Base-by-base conservation (phyloP, 805 yeast genomes). In the Candida peoriensis region DNA sequence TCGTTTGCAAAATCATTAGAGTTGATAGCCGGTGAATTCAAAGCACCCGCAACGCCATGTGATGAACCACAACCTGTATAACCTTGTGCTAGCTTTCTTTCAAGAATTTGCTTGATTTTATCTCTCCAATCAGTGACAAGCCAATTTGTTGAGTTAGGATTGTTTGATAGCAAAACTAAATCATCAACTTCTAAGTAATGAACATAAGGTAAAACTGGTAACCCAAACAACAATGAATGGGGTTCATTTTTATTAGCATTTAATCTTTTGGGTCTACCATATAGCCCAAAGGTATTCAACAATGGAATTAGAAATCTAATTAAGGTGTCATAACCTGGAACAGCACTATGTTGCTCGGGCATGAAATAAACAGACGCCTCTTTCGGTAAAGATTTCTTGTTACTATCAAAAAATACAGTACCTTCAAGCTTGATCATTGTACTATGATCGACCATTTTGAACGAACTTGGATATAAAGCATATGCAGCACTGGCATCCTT, bases 401-500 rank as follows among this genome's bases (percentile, higher is more conserved):
- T 38, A n/a, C 70, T 65, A 36, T 72, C 72, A 44, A 81, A 81
- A 36, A 68, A 61, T 21, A 89, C 85, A 26, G 72, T 67, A 31
- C 96, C 97, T 54, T 89, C 96, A 36, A 90, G 58, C 55, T 93
- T 93, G 54, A 90, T 72, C 73, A 93, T 78, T 2, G 97, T 86
- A 34, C 90, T 78, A 41, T 78, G 78, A 60, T 90, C 95, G 43
- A 93, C 83, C 42, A 90, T 73, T 42, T 75, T 65, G 18, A 81
- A 79, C 32, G 88, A 72, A 51, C 85, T 88, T 10, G 98, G 98
- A 58, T 87, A 93, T n/a, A 89, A 78, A 1, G 98, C 97, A 45
- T 82, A 81, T 15, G 86, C 79, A 7, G 87, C 75, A 32, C 72
- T 61, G 2, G 93, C 90, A 28, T 68, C 67, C 6, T 74, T 66